Conservation (phyloP, 2,329 filamentous ascomycete species). For the Trichoderma sp. region DNA sequence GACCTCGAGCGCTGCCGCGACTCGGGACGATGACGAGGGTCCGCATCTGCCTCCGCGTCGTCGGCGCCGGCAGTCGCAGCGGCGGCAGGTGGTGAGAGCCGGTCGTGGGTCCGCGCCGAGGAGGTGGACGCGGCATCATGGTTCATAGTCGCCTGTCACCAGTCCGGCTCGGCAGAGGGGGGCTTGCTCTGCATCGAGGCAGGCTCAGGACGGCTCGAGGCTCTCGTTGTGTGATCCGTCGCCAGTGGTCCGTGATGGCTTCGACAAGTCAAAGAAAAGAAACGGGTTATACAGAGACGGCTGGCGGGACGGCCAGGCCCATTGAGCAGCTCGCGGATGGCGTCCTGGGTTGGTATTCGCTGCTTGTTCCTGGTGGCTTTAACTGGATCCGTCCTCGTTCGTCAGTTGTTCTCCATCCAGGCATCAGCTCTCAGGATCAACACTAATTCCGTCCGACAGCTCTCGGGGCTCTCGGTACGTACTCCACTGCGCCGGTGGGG, state of each 20-base stretch:
- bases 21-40: conserved; percentile 14
- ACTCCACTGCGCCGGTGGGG: conserved; percentile 11
- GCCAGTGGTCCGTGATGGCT: too few species aligned
- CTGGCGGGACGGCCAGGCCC: not conserved
- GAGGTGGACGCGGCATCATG: conserved; percentile 51
- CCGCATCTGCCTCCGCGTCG: conserved; percentile 16
- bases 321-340: conserved; percentile 19
- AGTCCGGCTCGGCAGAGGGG: conserved; percentile 38
- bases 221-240: too few species aligned
- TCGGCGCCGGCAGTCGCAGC: conserved; percentile 29
- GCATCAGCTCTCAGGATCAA: conserved; percentile 22
- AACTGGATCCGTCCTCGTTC: not conserved
- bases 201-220: conserved; percentile 13
- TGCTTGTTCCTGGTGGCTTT: conserved; percentile 17
- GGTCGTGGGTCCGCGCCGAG: conserved; percentile 40
- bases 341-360: conserved; percentile 5
- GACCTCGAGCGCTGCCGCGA: conserved; percentile 31
- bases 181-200: conserved; percentile 29
- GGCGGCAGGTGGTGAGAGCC: conserved; percentile 27
- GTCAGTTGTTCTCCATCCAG: too few species aligned
- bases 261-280: too few species aligned
- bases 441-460: conserved; percentile 28
- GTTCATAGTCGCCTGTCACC: conserved; percentile 52
- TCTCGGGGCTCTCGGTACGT: conserved; percentile 24
- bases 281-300: too few species aligned